Evolutionary conservation across 75 land plant species (phyloP).

Genomic region (Gnetum montanum): DNA sequence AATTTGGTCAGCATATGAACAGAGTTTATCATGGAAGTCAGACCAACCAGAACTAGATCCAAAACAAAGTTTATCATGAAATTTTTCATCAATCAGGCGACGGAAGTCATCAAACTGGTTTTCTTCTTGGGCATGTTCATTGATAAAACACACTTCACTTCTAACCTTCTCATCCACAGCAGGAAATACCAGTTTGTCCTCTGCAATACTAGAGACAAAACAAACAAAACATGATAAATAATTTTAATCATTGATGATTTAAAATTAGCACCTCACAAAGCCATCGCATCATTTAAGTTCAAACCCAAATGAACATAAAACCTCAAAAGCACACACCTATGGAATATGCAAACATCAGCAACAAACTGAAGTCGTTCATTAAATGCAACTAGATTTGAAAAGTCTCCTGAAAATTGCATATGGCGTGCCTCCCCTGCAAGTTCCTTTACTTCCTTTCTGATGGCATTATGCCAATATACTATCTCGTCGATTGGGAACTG

Average conservation of each 20-base stretch:
- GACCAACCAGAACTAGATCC: constrained; percentile 33
- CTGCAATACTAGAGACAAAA: constrained; percentile 64
- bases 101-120: constrained; percentile 48
- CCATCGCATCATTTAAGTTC: not conserved
- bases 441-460: constrained; percentile 50
- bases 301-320: not conserved
- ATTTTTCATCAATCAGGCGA: constrained; percentile 48
- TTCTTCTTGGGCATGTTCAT: constrained; percentile 68
- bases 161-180: constrained; percentile 50
- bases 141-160: constrained; percentile 30
- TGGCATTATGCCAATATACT: constrained; percentile 76
- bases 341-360: constrained; percentile 70
- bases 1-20: constrained; percentile 60
- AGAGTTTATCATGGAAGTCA: constrained; percentile 41
- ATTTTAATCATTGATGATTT: too few species aligned
- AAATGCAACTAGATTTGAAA: constrained; percentile 42
- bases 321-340: constrained; percentile 49
- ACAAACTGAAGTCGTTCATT: constrained; percentile 58
- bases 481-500: constrained; percentile 56
- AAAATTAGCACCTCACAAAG: not conserved
- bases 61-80: constrained; percentile 27
- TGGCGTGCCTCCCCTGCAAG: constrained; percentile 47
- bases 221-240: too few species aligned
- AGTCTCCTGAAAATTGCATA: constrained; percentile 45
- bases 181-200: constrained; percentile 82